These are phyloP conservation scores for Usnea hakonensis DNA, from an alignment of 495 filamentous ascomycete species.

Conservation along the genomic window DNA sequence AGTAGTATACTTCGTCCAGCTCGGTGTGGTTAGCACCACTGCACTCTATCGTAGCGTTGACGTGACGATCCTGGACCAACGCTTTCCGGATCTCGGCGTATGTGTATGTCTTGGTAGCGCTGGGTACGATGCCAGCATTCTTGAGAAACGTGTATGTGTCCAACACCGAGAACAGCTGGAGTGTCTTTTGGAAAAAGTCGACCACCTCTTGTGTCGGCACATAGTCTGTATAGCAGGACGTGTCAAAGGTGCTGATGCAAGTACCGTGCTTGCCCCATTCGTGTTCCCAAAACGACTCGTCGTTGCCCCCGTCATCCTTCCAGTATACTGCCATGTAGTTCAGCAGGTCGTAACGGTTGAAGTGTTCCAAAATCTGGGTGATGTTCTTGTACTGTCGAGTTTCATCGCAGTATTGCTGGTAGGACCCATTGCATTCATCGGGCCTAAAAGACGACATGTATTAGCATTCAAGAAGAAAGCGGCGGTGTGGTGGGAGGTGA, in stretches of 20 bases:
- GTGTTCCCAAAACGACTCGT: conserved; percentile 67
- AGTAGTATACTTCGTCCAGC: conserved; percentile 76
- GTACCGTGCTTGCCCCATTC: conserved; percentile 81
- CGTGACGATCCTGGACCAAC: conserved; percentile 47
- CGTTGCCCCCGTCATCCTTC: conserved; percentile 58
- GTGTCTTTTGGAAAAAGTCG: conserved; percentile 51
- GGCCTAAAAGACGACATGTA: conserved; percentile 42
- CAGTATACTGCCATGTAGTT: conserved; percentile 71
- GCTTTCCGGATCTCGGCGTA: conserved; percentile 52
- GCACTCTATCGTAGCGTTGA: conserved; percentile 67
- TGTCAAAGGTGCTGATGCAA: conserved; percentile 52
- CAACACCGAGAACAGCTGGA: conserved; percentile 39
- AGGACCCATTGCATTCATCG: conserved; percentile 75
- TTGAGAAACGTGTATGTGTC: conserved; percentile 40
- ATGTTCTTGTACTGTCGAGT: conserved; percentile 63
- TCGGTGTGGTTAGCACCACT: conserved; percentile 29
- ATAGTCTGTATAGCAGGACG: conserved; percentile 65
- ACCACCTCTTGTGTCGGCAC: conserved; percentile 51
- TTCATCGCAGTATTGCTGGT: conserved; percentile 62
- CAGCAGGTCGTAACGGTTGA: conserved; percentile 54
- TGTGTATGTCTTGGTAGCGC: conserved; percentile 47
- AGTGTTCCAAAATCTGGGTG: conserved; percentile 51
- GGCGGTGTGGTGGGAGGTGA: neutral
- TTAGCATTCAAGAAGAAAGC: neutral
- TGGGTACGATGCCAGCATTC: conserved; percentile 41